These are phyloP conservation scores for Pichia sp. DNA, from an alignment of 1,139 yeast species.

Conservation along the genomic window DNA sequence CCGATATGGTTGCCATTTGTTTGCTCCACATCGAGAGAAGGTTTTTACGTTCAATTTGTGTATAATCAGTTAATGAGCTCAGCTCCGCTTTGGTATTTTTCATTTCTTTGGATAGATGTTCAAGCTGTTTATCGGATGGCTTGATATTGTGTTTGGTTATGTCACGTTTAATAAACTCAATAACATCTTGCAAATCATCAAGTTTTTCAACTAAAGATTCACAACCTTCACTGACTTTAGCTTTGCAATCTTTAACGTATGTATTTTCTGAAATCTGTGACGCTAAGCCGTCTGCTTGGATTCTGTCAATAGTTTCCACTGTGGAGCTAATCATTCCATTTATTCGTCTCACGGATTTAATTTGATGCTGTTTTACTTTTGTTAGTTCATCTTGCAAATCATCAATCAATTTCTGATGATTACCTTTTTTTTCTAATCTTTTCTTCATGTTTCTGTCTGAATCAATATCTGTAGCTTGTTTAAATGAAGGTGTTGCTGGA, in stretches of 20 bases:
- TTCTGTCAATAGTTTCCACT: slow-evolving; percentile 44
- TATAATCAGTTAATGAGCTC: slow-evolving; percentile 53
- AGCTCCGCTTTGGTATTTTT: slow-evolving; percentile 52
- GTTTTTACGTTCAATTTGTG: slow-evolving; percentile 65
- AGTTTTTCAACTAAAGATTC: slow-evolving; percentile 71
- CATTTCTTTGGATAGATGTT: slow-evolving; percentile 62
- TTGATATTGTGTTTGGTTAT: slow-evolving; percentile 90
- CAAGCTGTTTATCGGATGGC: slow-evolving; percentile 71
- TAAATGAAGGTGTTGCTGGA: background rate
- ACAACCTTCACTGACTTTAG: slow-evolving; percentile 69
- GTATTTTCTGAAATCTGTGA: slow-evolving; percentile 50
- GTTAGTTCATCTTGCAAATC: slow-evolving; percentile 41
- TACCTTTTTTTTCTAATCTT: slow-evolving; percentile 9
- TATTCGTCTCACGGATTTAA: slow-evolving; percentile 40
- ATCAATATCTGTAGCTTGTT: slow-evolving; percentile 10
- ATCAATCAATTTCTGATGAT: slow-evolving; percentile 39
- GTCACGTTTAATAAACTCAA: slow-evolving; percentile 86
- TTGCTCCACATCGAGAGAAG: slow-evolving; percentile 95
- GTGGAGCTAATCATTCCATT: slow-evolving; percentile 44
- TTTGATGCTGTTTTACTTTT: slow-evolving; percentile 45
- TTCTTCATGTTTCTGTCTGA: slow-evolving; percentile 17
- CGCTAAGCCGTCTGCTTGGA: slow-evolving; percentile 43
- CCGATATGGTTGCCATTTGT: slow-evolving; percentile 84
- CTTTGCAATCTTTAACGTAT: slow-evolving; percentile 76
- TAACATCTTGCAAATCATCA: slow-evolving; percentile 87